These are phyloP conservation scores for Picea glauca DNA, from an alignment of 75 land plant genomes.

Conservation along the genomic window DNA sequence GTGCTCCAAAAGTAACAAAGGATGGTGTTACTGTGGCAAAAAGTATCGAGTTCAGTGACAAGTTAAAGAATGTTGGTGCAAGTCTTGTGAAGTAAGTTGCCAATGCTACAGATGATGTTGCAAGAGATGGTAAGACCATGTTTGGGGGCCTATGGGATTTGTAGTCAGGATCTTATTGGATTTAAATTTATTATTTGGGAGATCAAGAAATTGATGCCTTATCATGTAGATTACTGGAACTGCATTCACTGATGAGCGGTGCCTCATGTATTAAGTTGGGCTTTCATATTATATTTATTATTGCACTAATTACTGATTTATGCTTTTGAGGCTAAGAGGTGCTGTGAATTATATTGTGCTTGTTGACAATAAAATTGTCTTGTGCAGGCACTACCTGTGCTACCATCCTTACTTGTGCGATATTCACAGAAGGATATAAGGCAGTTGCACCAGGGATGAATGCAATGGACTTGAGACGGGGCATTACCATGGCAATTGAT, in stretches of 20 bases:
- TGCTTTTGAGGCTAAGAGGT: neutral
- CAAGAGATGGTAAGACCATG: constrained; percentile 70
- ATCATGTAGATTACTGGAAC: neutral
- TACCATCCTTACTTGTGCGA: constrained; percentile 28
- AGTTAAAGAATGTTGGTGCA: constrained; percentile 78
- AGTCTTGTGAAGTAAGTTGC: constrained; percentile 89
- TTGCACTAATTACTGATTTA: neutral
- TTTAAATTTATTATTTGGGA: neutral
- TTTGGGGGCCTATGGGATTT: neutral
- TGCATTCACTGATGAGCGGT: neutral
- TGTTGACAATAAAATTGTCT: neutral
- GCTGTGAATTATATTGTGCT: neutral
- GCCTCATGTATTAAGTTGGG: neutral
- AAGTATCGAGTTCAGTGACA: constrained; percentile 81
- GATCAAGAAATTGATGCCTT: neutral
- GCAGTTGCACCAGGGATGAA: constrained; percentile 42
- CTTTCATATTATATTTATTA: neutral
- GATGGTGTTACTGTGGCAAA: constrained; percentile 96
- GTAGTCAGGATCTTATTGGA: neutral
- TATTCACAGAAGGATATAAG: constrained; percentile 29
- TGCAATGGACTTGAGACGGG: constrained; percentile 38
- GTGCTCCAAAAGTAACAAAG: constrained; percentile 89
- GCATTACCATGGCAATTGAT: constrained; percentile 32
- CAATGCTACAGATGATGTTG: constrained; percentile 93
- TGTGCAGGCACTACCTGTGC: constrained; percentile 33